Evolutionary conservation across 345 rosid species (phyloP).

Genomic region (Aquilaria yunnanensis): DNA sequence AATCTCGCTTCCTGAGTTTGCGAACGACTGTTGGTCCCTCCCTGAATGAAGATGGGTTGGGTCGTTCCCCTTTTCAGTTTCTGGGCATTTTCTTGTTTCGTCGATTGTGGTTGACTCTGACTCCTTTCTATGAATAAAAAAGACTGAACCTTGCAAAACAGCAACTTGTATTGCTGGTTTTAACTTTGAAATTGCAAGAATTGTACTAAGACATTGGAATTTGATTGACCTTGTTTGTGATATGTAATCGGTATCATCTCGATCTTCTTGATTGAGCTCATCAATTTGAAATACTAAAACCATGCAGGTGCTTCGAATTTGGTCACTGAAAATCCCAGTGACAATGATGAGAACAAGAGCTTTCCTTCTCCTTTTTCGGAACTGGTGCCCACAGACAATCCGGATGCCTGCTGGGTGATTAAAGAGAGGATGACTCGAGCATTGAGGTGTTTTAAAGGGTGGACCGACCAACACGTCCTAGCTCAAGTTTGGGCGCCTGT

Average conservation of each 20-base stretch:
- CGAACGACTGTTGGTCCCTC: neutral
- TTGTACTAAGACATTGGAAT: slow-evolving; percentile 5
- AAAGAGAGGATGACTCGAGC: slow-evolving; percentile 92
- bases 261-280: neutral
- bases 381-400: slow-evolving; percentile 44
- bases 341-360: slow-evolving; percentile 27
- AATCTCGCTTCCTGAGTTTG: neutral
- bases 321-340: slow-evolving; percentile 28
- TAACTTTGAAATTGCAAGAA: no score
- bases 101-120: no score
- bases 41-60: no score
- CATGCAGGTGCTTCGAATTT: slow-evolving; percentile 44
- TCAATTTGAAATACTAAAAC: slow-evolving; percentile 7
- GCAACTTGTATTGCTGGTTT: no score
- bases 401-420: slow-evolving; percentile 54
- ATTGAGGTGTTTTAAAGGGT: slow-evolving; percentile 68
- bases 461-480: slow-evolving; percentile 75
- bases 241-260: neutral
- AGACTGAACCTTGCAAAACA: no score
- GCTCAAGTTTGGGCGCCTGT: slow-evolving; percentile 97
- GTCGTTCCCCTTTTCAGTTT: no score
- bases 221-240: slow-evolving; percentile 4
- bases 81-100: no score
- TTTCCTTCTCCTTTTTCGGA: slow-evolving; percentile 47
- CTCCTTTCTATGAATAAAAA: no score